phyloP scores from a whole-genome alignment of 2,329 filamentous ascomycete genomes.

The Penicillium sp. region DNA sequence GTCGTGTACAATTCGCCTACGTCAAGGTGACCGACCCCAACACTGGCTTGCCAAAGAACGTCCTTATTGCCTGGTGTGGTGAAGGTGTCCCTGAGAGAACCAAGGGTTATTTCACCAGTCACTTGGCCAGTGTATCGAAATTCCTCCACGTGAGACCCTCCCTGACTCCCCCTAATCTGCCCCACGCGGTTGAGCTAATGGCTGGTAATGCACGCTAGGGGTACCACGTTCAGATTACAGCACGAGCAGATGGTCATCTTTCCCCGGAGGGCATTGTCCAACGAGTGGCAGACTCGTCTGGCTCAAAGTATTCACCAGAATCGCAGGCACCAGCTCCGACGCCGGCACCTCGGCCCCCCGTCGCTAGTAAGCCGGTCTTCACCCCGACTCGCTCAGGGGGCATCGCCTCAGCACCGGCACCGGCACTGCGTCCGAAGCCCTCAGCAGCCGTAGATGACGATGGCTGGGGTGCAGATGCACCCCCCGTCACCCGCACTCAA shows the following conservation, averaged over 20 bases:
- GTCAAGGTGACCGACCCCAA: conserved; percentile 97
- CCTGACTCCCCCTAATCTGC: background rate
- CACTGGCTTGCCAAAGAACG: conserved; percentile 81
- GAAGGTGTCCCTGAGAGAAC: conserved; percentile 97
- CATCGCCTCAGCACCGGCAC: conserved; percentile 65
- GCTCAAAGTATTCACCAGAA: conserved; percentile 84
- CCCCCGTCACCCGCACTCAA: conserved; percentile 81
- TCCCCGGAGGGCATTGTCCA: conserved; percentile 84
- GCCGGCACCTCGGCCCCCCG: conserved; percentile 62
- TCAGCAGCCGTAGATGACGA: conserved; percentile 68
- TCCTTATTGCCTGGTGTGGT: conserved; percentile 94
- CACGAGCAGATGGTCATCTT: conserved; percentile 85
- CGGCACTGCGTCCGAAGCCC: conserved; percentile 50
- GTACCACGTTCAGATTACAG: conserved; percentile 97
- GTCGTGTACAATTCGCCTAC: conserved; percentile 94
- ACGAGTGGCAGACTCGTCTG: conserved; percentile 92
- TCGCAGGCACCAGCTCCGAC: conserved; percentile 52
- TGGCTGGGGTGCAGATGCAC: conserved; percentile 93
- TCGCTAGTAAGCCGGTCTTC: conserved; percentile 88
- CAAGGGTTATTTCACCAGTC: conserved; percentile 97
- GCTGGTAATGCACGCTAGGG: conserved; percentile 51
- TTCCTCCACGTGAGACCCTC: conserved; percentile 68
- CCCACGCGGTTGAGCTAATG: background rate
- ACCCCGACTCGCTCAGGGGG: conserved; percentile 68
- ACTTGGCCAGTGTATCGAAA: conserved; percentile 84